phyloP scores from a whole-genome alignment of 345 rosid species.

The Rhodamnia rubescens region DNA sequence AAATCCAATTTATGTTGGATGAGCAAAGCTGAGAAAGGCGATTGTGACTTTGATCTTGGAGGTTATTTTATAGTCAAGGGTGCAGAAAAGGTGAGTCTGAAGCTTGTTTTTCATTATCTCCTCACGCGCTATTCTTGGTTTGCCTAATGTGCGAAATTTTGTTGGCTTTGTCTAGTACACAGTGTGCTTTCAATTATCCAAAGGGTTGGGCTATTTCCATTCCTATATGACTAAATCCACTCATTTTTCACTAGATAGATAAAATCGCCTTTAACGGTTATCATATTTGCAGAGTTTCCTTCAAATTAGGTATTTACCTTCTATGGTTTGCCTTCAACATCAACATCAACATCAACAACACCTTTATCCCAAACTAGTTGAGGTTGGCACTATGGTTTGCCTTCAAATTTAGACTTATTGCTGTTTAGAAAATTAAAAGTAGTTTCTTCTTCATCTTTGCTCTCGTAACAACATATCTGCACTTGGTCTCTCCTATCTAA shows the following conservation, averaged over 20 bases:
- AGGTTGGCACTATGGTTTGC: too few species aligned
- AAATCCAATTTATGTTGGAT: slow-evolving; percentile 73
- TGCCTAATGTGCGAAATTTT: neutral
- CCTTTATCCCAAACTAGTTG: too few species aligned
- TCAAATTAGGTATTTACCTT: neutral
- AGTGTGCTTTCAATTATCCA: neutral
- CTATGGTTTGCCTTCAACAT: neutral
- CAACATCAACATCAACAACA: too few species aligned
- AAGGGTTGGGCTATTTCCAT: neutral
- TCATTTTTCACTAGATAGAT: neutral
- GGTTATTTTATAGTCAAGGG: slow-evolving; percentile 89
- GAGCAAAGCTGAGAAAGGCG: slow-evolving; percentile 37
- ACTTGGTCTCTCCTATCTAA: neutral
- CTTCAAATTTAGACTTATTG: neutral
- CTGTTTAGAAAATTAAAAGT: neutral
- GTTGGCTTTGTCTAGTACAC: neutral
- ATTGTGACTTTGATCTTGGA: slow-evolving; percentile 88
- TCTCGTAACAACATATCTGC: neutral
- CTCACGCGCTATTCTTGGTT: neutral
- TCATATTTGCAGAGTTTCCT: neutral
- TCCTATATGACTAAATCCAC: neutral
- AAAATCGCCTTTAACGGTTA: neutral
- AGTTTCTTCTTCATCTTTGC: neutral
- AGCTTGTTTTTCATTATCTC: neutral
- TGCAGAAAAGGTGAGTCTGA: slow-evolving; percentile 65